Conservation (phyloP, 345 rosid species). For the Murraya paniculata region DNA sequence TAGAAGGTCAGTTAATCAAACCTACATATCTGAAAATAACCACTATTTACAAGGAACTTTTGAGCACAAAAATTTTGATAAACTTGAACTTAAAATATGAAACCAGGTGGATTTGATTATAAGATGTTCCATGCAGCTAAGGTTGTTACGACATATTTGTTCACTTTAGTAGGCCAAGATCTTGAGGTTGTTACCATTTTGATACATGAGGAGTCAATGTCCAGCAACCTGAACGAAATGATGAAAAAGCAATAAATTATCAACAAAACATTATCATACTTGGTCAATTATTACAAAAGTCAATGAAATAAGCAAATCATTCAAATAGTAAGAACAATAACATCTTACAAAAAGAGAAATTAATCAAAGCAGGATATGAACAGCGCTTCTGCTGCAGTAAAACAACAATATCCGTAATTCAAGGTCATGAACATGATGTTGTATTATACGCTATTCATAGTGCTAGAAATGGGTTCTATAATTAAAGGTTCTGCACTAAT, state of each 20-base stretch:
- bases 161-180: neutral
- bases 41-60: neutral
- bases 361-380: neutral
- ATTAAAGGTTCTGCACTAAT: neutral
- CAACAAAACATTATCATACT: neutral
- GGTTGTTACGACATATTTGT: neutral
- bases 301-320: neutral
- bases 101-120: neutral
- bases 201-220: constrained; percentile 42
- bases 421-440: neutral
- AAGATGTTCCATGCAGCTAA: neutral
- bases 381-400: neutral
- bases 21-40: neutral
- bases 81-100: neutral
- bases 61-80: neutral
- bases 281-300: neutral
- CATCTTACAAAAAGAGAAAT: neutral
- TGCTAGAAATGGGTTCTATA: neutral
- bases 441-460: neutral
- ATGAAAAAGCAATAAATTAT: constrained; percentile 9
- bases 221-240: constrained; percentile 64
- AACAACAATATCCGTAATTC: neutral
- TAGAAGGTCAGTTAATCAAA: neutral
- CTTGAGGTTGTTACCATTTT: constrained; percentile 45
- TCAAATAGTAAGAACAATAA: neutral